Base-by-base conservation (phyloP, 768 basidiomycete genomes). In the Xanthoconium stramineum region DNA sequence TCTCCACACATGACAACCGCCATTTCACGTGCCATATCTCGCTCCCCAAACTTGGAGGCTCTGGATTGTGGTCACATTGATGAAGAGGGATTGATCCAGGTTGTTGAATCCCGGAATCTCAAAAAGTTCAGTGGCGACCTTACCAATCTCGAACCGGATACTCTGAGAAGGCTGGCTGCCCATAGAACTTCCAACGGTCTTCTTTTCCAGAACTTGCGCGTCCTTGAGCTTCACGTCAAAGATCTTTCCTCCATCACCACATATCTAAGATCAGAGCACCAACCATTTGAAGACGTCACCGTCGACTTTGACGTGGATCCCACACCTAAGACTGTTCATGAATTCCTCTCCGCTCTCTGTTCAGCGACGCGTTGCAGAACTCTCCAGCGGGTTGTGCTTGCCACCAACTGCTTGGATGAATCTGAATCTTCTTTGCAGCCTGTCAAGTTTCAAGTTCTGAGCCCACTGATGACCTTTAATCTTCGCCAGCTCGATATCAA, bases 171-270 rank as follows among this genome's bases (percentile, higher is more conserved):
- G 20, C n/a, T 59, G 11, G 38, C 39, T 43, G 12, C 35, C 24
- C 10, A 28, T 28, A 14, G 14, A 4, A 40, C 32, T 15, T 20
- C 28, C 5, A 28, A 56, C 12, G 13, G 5, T 19, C 32, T 43
- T 9, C 54, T 19, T 28, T 61, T 61, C 37, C 17, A 53, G 35
- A 57, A 61, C 19, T 24, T 61, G 47, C 24, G 53, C 19, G n/a
- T n/a, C 33, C 47, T 61, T 13, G 17, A 28, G 14, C 50, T 61
- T 28, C 3, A 1, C 2, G 29, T 61, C 17, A 2, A 39, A 9
- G 39, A 47, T 9, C 50, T 61, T 47, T 56, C 48, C 15, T 52
- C 54, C 29, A n/a, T 61, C 19, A 56, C 28, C 8, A 59, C 59
- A 2, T 49, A 10, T 20, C 43, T 61, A 11, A 40, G 14, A 42